A percentile compares a stretch with the other conserved stretches of the same genome.
These are phyloP conservation scores for Craspedostauros australis DNA, from an alignment of 108 stramenopile genomes.

Conservation along the genomic window DNA sequence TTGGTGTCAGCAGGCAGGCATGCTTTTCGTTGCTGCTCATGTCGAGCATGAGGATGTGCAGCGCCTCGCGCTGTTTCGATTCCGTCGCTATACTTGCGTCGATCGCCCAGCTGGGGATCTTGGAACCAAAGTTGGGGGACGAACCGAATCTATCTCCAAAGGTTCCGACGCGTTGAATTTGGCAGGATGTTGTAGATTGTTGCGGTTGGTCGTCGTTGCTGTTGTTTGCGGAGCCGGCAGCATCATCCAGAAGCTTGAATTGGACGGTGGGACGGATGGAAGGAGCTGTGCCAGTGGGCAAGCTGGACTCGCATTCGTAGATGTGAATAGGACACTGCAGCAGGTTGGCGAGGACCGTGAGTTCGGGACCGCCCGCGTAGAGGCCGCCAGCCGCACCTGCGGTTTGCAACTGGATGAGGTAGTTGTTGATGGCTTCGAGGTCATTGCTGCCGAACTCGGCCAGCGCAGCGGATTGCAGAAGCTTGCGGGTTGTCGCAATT, in stretches of 20 bases:
- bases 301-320: constrained; percentile 43
- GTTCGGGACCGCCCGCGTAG: constrained; percentile 72
- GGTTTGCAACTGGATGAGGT: constrained; percentile 35
- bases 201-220: not conserved
- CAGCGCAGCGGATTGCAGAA: constrained; percentile 46
- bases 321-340: constrained; percentile 75
- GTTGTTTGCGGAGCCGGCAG: too few relatives aligned
- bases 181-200: constrained; percentile 4
- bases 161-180: constrained; percentile 47
- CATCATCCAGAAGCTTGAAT: too few relatives aligned
- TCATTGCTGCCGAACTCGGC: constrained; percentile 39
- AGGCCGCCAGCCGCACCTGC: constrained; percentile 53
- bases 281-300: not conserved
- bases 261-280: too few relatives aligned
- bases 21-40: constrained; percentile 50
- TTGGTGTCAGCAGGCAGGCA: constrained; percentile 64
- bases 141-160: constrained; percentile 64
- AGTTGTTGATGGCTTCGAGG: constrained; percentile 18
- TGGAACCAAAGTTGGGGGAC: constrained; percentile 33
- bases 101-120: constrained; percentile 15
- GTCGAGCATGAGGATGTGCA: constrained; percentile 64
- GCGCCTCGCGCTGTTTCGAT: constrained; percentile 26
- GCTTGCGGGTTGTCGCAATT: constrained; percentile 4
- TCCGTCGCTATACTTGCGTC: constrained; percentile 1
- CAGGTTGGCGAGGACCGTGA: constrained; percentile 64